Evolutionary conservation across 208 protist genomes (phyloP), one percentile per base, ranked within the genome.

Genomic region (Acanthamoeba quina): DNA sequence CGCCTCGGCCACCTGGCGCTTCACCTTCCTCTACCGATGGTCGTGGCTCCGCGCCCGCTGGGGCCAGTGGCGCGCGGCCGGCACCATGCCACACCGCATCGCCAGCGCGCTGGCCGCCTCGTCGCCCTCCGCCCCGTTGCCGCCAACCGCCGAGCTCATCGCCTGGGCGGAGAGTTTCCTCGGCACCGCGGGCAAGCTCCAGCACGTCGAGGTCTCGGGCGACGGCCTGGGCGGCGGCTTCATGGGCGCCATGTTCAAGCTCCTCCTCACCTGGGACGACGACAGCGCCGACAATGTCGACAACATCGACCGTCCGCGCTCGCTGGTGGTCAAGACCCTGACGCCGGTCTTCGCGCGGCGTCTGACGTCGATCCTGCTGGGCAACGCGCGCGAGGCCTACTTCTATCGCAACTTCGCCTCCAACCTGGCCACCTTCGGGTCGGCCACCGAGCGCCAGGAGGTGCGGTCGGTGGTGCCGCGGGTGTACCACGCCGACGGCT

Each of bases 171-270:
- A 74, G 26, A 26, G 85, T 17, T 91, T 66, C 24, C 29, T 91
- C 2, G 10, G 13, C 26, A 17, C 85, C 10, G 3, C 2, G 24
- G 7, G 60, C 52, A 47, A 91, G 44, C 34, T 91, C 24, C 3
- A 0, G 31, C 34, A 24, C 24, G 85, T 91, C 17, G 60, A 91
- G 85, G 58, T 91, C 3, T 66, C 85, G 9, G 34, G 34, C 13
- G 44, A 91, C 24, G 31, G 85, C 64, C 85, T 72, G 5, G 85
- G 85, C 2, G 85, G 85, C 52, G 85, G 85, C 62, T 58, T 31
- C n/a, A 52, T 74, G 7, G 85, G 85, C 58, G 66, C 85, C 60
- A 91, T 91, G 85, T 91, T 91, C 58, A 91, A 47, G 85, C 85
- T 91, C 24, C 21, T 68, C 31, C 85, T 91, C 85, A 91, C 85